Conservation (phyloP, 2,329 filamentous ascomycete species). For the Aspergillus phoenicis region DNA sequence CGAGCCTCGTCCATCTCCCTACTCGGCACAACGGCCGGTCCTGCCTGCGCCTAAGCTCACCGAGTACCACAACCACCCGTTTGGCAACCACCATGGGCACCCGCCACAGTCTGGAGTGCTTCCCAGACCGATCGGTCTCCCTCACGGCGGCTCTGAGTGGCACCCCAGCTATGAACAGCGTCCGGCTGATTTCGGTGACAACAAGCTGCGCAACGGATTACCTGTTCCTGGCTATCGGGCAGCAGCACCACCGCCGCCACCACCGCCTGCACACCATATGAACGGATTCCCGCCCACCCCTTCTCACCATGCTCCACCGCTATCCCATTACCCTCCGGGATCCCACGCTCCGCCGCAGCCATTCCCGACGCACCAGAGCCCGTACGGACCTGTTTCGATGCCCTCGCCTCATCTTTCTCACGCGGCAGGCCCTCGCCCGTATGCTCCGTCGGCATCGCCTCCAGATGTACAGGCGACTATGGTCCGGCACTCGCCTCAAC, state of each 20-base stretch:
- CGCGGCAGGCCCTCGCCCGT: constrained; percentile 35
- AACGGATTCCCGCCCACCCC: constrained; percentile 50
- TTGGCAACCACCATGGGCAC: constrained; percentile 35
- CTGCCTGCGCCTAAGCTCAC: constrained; percentile 36
- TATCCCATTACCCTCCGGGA: constrained; percentile 36
- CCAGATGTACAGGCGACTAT: constrained; percentile 41
- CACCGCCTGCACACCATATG: constrained; percentile 54
- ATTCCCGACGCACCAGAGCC: constrained; percentile 41
- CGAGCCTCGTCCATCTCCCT: constrained; percentile 40
- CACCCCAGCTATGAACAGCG: constrained; percentile 41
- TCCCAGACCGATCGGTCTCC: constrained; percentile 32
- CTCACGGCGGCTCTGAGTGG: constrained; percentile 36
- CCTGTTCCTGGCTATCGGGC: constrained; percentile 33
- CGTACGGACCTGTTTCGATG: constrained; percentile 39
- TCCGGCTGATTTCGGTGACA: constrained; percentile 32
- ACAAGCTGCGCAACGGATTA: constrained; percentile 38
- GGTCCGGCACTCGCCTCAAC: constrained; percentile 41
- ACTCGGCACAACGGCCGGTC: constrained; percentile 37
- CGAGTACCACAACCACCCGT: constrained; percentile 35
- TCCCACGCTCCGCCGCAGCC: constrained; percentile 37
- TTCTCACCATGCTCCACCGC: constrained; percentile 34
- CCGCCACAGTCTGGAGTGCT: constrained; percentile 29
- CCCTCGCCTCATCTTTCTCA: constrained; percentile 40
- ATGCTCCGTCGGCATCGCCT: constrained; percentile 41
- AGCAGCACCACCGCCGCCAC: constrained; percentile 49